Evolutionary conservation across 1,284 basidiomycete species (phyloP).

Genomic region (Ustilago bromivora): DNA sequence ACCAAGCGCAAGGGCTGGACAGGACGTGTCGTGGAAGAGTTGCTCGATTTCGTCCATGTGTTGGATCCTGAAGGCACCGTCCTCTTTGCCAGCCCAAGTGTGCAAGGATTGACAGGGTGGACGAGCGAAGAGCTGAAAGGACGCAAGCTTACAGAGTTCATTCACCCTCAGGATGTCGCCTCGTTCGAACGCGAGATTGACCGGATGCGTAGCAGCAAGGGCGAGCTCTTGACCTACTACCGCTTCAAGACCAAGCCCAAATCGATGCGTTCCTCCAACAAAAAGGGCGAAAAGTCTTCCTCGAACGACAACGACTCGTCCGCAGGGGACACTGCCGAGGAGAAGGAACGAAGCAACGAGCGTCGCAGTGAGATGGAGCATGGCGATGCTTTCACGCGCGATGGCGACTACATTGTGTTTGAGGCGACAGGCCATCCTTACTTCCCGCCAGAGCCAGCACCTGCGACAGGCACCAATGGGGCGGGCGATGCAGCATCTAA

Average conservation of each 20-base stretch:
- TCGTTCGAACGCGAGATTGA: slow-evolving; percentile 56
- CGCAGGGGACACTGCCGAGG: slow-evolving; percentile 37
- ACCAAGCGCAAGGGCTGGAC: slow-evolving; percentile 66
- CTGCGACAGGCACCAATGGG: slow-evolving; percentile 5
- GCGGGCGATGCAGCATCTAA: slow-evolving; percentile 13
- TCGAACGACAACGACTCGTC: slow-evolving; percentile 38
- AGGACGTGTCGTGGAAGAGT: slow-evolving; percentile 60
- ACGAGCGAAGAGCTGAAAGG: slow-evolving; percentile 59
- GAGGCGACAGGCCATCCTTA: slow-evolving; percentile 63
- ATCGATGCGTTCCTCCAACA: slow-evolving; percentile 24
- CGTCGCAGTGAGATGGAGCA: slow-evolving; percentile 42
- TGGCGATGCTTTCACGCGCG: slow-evolving; percentile 43
- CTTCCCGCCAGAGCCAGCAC: slow-evolving; percentile 46
- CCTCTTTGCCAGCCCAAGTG: slow-evolving; percentile 58
- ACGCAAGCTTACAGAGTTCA: slow-evolving; percentile 54
- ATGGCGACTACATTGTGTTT: slow-evolving; percentile 59
- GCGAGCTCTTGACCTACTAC: slow-evolving; percentile 59
- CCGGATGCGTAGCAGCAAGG: slow-evolving; percentile 43
- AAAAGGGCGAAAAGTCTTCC: slow-evolving; percentile 32
- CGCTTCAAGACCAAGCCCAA: slow-evolving; percentile 61
- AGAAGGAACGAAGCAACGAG: slow-evolving; percentile 37
- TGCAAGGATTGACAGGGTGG: slow-evolving; percentile 60
- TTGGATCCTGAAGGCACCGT: slow-evolving; percentile 56
- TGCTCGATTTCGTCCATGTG: slow-evolving; percentile 64
- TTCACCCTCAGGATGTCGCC: slow-evolving; percentile 60